Evolutionary conservation across 2,329 filamentous ascomycete species (phyloP), one percentile per base, ranked within the genome.

Genomic region (Alternaria arborescens): DNA sequence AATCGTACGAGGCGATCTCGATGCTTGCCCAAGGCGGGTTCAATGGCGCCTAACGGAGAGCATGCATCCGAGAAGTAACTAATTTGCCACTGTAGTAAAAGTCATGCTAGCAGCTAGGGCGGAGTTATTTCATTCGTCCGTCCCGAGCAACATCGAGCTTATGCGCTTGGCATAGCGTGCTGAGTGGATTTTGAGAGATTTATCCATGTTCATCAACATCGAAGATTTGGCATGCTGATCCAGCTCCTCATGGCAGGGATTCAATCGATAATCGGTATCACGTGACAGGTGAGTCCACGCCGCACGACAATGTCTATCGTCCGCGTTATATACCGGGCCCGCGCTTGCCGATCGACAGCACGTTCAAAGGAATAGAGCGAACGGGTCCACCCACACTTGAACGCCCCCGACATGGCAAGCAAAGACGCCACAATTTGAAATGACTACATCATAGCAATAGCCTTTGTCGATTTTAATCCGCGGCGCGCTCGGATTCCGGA

Each of bases 171-270:
- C 12, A 12, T 59, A 38, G 43, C n/a, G 43, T 36, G 47, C 43
- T 28, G 28, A 30, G 30, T 54, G 32, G 46, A 30, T 47, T 50
- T 55, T 54, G 50, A 46, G n/a, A 41, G 52, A 1, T 55, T 59
- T 43, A 42, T 6, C 46, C 30, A 32, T 50, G 38, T 36, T 38
- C 11, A 11, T 16, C 44, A 40, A 24, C 36, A 55, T 55, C 32
- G 57, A 41, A 55, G 52, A 55, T 55, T 51, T 36, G 43, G 52
- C 43, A 55, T 55, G 57, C 57, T 24, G 44, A 34, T 60, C 38
- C 36, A 18, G 14, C 43, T 55, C 36, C 24, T 10, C 20, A 26
- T 24, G 28, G 18, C 57, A 26, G 41, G 52, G 43, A 28, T 59
- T 5, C 44, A 43, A 50, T 34, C 20, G 8, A 41, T 22, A 14